Base-by-base conservation (phyloP, 257 asterid species). In the Paulownia fortunei region DNA sequence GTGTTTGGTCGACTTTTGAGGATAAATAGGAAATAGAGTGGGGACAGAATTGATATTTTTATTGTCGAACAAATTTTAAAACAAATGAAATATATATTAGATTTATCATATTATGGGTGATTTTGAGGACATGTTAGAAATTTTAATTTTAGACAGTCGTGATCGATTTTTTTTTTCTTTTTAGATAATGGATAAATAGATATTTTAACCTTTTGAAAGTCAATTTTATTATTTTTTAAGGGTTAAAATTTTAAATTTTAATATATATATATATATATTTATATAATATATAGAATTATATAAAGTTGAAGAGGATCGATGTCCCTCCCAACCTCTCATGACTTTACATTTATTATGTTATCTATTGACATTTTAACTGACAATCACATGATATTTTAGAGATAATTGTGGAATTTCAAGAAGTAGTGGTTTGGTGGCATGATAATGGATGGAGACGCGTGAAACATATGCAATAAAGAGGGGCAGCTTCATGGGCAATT, bases 401-500 rank as follows among this genome's bases (percentile, higher is more conserved):
- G 21, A 32, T 26, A 0, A 15, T 30, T 60, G 21, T 30, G 27
- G 34, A 41, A 16, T 66, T 18, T 39, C 36, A 66, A 66, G 72
- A 19, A 41, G 72, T 19, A 0, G 6, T 21, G 0, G 52, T 68
- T 42, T 24, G 23, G 24, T 30, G 47, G 30, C 30, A 30, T 69
- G 62, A 69, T 47, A 30, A 30, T 47, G 16, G 41, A 56, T 56
- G 63, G 34, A 27, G 21, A 60, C 19, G 42, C 67, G n/a, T 27
- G 19, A 49, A 27, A 8, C 10, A 27, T 30, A 49, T 69, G 75
- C 46, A 69, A 69, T 69, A 23, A 69, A 69, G 19, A 41, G 54
- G 56, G 58, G 24, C 41, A 67, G 21, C 41, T 42, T 68, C 26
- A 44, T 46, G 54, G 54, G 34, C 54, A 26, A 46, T 21, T 32